Evolutionary conservation across 1,139 yeast genomes (phyloP), one percentile per base, ranked within the genome.

Genomic region (Hansenula lynferdii): DNA sequence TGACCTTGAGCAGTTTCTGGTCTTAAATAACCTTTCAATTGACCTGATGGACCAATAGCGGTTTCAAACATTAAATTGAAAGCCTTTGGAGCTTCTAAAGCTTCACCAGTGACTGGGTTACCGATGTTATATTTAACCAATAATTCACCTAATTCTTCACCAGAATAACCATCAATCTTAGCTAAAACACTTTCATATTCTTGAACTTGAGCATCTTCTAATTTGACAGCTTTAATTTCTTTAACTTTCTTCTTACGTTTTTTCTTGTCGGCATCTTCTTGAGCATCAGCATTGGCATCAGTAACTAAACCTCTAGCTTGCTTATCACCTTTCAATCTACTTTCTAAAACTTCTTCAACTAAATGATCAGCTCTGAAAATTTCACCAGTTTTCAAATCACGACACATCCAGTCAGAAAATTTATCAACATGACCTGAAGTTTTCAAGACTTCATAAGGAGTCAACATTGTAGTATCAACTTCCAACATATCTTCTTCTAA

Each of bases 1-100:
- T 94, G 98, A 57, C 99, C 98, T 72, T 94, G 99, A 22, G 99
- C 99, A 46, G 99, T 94, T 70, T 94, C 99, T 42, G 99, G 99
- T 67, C 99, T 82, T 60, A 94, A 70, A 67, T 77, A 94, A 52
- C 98, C 98, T 72, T 85, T 89, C 65, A 90, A 70, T 61, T 83
- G 89, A 58, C 98, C 98, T 42, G 97, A 85, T 45, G 99, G 98
- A 39, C 99, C 99, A 62, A 94, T 94, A 42, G 96, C 96, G 42
- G 99, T 94, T 65, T 90, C 97, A 61, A 94, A 94, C 98, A 94
- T 94, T 65, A 94, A 80, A 70, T 94, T 94, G 79, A 94, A 94
- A 61, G 89, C 97, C 50, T 75, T 78, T 51, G 99, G 99, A 35
- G 83, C 84, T 62, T 87, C 95, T 57, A 94, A 76, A 40, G 76